Conservation (phyloP, 1,139 yeast species). For the Geotrichum klebahnii region DNA sequence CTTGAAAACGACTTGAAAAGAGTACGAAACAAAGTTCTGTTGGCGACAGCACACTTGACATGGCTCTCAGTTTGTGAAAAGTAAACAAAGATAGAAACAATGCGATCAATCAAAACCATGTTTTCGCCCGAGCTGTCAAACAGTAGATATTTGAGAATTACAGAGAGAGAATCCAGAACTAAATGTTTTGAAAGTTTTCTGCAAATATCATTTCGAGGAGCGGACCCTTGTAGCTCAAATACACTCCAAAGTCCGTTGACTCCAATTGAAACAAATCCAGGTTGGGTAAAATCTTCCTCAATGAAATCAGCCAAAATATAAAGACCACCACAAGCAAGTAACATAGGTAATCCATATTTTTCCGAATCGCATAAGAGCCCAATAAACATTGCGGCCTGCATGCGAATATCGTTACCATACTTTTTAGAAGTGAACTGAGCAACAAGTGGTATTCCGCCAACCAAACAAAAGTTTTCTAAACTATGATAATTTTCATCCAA, state of each 20-base stretch:
- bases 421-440: conserved; percentile 45
- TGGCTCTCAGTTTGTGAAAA: conserved; percentile 39
- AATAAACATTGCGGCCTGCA: conserved; percentile 48
- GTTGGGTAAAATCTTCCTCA: conserved; percentile 51
- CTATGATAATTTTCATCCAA: conserved; percentile 42
- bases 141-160: conserved; percentile 36
- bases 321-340: conserved; percentile 57
- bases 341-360: conserved; percentile 46
- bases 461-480: conserved; percentile 51
- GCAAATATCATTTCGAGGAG: conserved; percentile 53
- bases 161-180: conserved; percentile 50
- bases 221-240: conserved; percentile 43
- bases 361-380: conserved; percentile 40
- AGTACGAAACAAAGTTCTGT: conserved; percentile 26
- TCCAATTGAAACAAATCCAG: conserved; percentile 48
- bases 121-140: conserved; percentile 14
- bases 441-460: conserved; percentile 57
- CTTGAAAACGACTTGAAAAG: conserved; percentile 27
- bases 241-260: conserved; percentile 46
- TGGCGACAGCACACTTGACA: conserved; percentile 33
- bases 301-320: conserved; percentile 49
- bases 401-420: conserved; percentile 42
- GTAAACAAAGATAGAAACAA: conserved; percentile 32
- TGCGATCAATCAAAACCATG: conserved; percentile 22
- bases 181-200: conserved; percentile 51